Base-by-base conservation (phyloP, 768 basidiomycete genomes). In the Serendipita sp. region DNA sequence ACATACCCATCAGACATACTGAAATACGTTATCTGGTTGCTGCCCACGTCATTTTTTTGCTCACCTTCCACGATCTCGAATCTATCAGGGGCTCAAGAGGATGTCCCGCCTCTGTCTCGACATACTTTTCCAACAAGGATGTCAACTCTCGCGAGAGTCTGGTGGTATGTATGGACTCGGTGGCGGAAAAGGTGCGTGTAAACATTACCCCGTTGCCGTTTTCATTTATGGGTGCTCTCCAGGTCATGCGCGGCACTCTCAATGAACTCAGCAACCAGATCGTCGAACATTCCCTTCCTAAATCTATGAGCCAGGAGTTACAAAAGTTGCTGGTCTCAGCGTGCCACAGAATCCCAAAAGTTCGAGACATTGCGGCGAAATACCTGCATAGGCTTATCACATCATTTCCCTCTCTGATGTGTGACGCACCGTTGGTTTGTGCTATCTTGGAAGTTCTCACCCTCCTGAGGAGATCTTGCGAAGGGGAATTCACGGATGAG, bases 351-450 rank as follows among this genome's bases (percentile, higher is more conserved):
- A 82, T 90, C 63, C 76, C 81, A 33, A 89, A 88, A 70, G 88
- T 86, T 60, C 79, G 95, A 34, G 86, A 88, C 34, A 78, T 92
- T 31, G 89, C 94, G 0, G 79, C 84, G 43, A 85, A 82, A 72
- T 96, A 88, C 70, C 78, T 97, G 28, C 82, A 91, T 72, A 81
- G 84, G 42, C 76, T 98, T 42, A 85, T 98, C 66, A 86, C 84
- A 5, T 90, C 88, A 1, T 97, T 97, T 73, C 93, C 96, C 1
- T 92, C 93, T 14, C 76, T 99, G 58, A 88, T 96, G 82, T 98
- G 95, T 72, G 87, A 94, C 68, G 81, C 85, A 2, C 78, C 84
- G 9, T 79, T 98, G 13, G 88, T 98, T 3, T 92, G 86, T 66
- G 83, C 89, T 42, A 86, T 97, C 53, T 77, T 98, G 42, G 95